Conservation (phyloP, 148 eudicot genomes). For the Talinum fruticosum region DNA sequence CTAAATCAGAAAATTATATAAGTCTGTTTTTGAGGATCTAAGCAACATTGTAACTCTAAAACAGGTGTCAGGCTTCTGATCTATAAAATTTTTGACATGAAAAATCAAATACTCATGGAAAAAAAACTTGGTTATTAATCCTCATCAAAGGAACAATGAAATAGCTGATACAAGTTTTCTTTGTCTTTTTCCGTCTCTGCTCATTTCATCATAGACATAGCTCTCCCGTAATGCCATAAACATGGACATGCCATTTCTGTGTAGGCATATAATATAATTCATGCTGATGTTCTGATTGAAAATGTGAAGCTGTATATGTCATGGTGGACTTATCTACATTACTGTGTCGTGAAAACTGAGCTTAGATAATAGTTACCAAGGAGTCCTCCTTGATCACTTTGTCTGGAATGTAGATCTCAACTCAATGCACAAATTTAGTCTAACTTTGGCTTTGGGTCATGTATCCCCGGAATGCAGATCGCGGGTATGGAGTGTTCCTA, state of each 20-base stretch:
- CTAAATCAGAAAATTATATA: background rate
- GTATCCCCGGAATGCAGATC: no score
- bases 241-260: background rate
- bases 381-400: no score
- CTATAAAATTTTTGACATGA: background rate
- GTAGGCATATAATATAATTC: background rate
- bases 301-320: background rate
- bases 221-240: background rate
- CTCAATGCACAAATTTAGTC: no score
- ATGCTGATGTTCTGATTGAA: background rate
- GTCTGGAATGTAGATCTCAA: no score
- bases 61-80: background rate
- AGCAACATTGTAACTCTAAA: background rate
- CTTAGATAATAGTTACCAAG: background rate
- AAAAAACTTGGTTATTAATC: background rate
- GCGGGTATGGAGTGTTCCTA: background rate
- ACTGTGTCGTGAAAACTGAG: background rate
- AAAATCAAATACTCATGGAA: background rate
- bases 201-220: background rate
- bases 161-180: background rate
- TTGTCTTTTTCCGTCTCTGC: background rate
- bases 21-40: background rate
- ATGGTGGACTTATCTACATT: background rate
- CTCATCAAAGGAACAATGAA: background rate
- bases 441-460: no score